Base-by-base conservation (phyloP, 2,329 filamentous ascomycete genomes). In the Trematosphaeria pertusa region DNA sequence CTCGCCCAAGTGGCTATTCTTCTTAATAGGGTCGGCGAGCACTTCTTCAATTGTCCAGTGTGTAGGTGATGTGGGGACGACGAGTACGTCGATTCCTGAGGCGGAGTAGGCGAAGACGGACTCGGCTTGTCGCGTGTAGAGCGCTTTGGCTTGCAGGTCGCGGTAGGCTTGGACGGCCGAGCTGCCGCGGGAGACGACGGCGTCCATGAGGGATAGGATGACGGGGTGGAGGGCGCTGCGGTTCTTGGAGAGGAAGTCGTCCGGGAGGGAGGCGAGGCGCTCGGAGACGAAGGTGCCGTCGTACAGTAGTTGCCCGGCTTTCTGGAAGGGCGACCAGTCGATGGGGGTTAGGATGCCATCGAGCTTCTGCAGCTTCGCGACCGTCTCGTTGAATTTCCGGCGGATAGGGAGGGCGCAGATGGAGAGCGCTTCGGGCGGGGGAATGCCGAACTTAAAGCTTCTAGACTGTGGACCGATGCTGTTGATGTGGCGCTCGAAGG, bases 261-360 rank as follows among this genome's bases (percentile, higher is more conserved):
- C 61, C 3, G 66, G 65, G 0, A 70, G 50, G 0, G 59, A 65
- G 1, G 79, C 77, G 8, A 82, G 70, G 12, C 82, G 75, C 58
- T 85, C 82, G 1, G 77, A 79, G 1, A 85, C 79, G 62, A 84
- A 80, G 0, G 81, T 78, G 0, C 81, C 81, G 17, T 80, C 77
- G 57, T 85, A 85, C 0, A 85, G 68, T 2, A 85, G 70, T 38
- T 77, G 69, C 2, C 78, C 81, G 3, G 80, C 81, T 38, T 75
- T 73, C 43, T 82, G 76, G 30, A 85, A 79, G 1, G 67, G 67
- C 0, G 61, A 46, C 65, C 64, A 70, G 45, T 69, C 59, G 20
- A 69, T 62, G 7, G 64, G 64, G 10, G 51, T 64, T 7, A 70
- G 52, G 2, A 58, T 31, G 4, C 67, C 65, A 5, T 65, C 67